Evolutionary conservation across 2,329 filamentous ascomycete genomes (phyloP).

Genomic region (Penicillium corylophilum): DNA sequence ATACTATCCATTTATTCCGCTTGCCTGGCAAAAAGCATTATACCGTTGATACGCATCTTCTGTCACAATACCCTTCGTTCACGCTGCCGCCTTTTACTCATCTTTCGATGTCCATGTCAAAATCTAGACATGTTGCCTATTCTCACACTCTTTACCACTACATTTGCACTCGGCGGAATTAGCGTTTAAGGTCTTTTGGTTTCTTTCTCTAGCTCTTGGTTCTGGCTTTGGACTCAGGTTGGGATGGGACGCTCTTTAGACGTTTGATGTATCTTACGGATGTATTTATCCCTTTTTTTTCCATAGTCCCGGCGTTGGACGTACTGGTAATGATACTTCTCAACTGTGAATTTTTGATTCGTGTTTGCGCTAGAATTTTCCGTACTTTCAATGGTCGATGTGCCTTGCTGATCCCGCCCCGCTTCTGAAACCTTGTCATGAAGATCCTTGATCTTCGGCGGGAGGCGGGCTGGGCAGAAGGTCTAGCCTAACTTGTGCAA

Average conservation of each 20-base stretch:
- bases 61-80: constrained; percentile 21
- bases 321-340: constrained; percentile 6
- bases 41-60: constrained; percentile 15
- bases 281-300: constrained; percentile 14
- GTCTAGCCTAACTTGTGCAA: neutral
- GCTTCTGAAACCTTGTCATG: neutral
- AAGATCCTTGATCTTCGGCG: neutral
- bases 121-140: constrained; percentile 1
- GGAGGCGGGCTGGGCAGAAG: neutral
- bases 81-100: neutral
- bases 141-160: constrained; percentile 4
- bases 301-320: constrained; percentile 7
- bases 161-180: neutral
- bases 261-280: constrained; percentile 3
- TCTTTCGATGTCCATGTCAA: constrained; percentile 1
- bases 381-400: neutral
- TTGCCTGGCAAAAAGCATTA: constrained; percentile 19
- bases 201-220: neutral
- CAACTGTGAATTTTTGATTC: neutral
- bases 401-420: neutral
- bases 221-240: neutral
- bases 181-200: constrained; percentile 1
- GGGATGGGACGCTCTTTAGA: constrained; percentile 7
- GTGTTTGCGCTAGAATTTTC: neutral
- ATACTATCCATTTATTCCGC: constrained; percentile 8